These are phyloP conservation scores for Pelagophyceae sp. DNA, from an alignment of 352 stramenopile species.

Conservation along the genomic window DNA sequence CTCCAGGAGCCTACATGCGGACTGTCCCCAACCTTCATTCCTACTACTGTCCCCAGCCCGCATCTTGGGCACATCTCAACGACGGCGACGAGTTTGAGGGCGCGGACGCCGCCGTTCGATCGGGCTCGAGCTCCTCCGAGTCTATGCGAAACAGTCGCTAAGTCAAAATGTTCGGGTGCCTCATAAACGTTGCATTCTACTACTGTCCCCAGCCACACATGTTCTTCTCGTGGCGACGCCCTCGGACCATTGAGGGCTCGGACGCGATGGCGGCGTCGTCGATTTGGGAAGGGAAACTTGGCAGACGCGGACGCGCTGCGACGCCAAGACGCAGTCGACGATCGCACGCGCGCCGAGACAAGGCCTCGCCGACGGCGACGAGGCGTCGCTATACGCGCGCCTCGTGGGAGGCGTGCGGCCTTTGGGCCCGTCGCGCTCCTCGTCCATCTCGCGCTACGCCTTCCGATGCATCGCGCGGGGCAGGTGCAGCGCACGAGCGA, in stretches of 20 bases:
- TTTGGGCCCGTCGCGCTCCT: neutral
- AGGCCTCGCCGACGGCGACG: constrained; percentile 25
- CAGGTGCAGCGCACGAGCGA: constrained; percentile 4
- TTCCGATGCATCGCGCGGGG: neutral
- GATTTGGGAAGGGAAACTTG: constrained; percentile 82
- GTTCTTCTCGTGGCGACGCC: too few relatives aligned
- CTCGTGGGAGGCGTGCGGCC: neutral
- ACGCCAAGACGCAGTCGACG: constrained; percentile 91
- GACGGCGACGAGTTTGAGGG: too few relatives aligned
- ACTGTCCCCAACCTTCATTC: too few relatives aligned
- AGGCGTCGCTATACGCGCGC: neutral
- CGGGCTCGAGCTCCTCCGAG: too few relatives aligned
- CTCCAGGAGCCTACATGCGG: too few relatives aligned
- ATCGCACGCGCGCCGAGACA: constrained; percentile 70
- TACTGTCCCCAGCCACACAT: too few relatives aligned
- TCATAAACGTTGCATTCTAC: too few relatives aligned
- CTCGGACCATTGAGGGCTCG: constrained; percentile 44
- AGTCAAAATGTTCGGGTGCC: too few relatives aligned
- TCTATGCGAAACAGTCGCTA: too few relatives aligned
- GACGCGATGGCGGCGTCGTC: constrained; percentile 98
- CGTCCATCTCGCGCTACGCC: constrained; percentile 2
- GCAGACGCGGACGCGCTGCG: constrained; percentile 67
- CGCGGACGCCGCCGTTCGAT: too few relatives aligned
- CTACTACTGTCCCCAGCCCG: too few relatives aligned
- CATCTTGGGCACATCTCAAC: too few relatives aligned